A percentile compares a stretch with the other conserved stretches of the same genome.
These are phyloP conservation scores for Cyclotella kingstonii DNA, from an alignment of 108 stramenopile genomes.

Conservation along the genomic window DNA sequence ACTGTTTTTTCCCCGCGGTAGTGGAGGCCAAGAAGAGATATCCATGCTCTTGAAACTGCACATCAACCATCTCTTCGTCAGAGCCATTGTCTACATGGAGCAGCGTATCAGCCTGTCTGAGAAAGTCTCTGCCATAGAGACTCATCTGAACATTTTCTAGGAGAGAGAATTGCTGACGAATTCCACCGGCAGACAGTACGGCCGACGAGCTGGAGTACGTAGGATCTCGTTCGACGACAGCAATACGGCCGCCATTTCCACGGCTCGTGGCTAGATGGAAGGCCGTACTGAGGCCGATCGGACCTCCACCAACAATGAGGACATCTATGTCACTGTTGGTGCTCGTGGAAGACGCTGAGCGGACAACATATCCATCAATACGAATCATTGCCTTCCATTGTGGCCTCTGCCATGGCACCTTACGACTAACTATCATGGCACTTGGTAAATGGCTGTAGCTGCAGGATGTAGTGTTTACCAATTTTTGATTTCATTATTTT, in stretches of 20 bases:
- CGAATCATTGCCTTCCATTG: too few species aligned
- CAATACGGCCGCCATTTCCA: conserved; percentile 23
- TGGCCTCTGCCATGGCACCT: too few species aligned
- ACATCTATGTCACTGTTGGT: conserved; percentile 29
- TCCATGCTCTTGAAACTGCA: conserved; percentile 62
- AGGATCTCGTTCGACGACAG: conserved; percentile 64
- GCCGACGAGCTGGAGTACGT: conserved; percentile 59
- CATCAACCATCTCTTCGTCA: conserved; percentile 47
- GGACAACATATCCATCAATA: too few species aligned
- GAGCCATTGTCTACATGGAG: conserved; percentile 20
- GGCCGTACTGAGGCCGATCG: conserved; percentile 63
- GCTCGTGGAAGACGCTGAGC: neutral
- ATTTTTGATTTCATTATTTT: too few species aligned
- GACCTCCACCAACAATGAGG: conserved; percentile 68
- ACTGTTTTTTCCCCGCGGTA: conserved; percentile 25
- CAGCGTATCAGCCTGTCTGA: conserved; percentile 24
- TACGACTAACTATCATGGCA: too few species aligned
- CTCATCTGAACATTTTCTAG: conserved; percentile 68
- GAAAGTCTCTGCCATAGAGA: conserved; percentile 65
- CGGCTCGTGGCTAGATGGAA: conserved; percentile 55
- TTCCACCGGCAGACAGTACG: conserved; percentile 63
- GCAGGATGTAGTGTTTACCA: too few species aligned
- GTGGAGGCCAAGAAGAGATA: conserved; percentile 71
- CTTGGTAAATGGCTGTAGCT: too few species aligned
- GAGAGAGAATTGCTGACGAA: conserved; percentile 61